These are phyloP conservation scores for Lasiosphaeria ovina DNA, from an alignment of 495 filamentous ascomycete genomes.

Conservation along the genomic window DNA sequence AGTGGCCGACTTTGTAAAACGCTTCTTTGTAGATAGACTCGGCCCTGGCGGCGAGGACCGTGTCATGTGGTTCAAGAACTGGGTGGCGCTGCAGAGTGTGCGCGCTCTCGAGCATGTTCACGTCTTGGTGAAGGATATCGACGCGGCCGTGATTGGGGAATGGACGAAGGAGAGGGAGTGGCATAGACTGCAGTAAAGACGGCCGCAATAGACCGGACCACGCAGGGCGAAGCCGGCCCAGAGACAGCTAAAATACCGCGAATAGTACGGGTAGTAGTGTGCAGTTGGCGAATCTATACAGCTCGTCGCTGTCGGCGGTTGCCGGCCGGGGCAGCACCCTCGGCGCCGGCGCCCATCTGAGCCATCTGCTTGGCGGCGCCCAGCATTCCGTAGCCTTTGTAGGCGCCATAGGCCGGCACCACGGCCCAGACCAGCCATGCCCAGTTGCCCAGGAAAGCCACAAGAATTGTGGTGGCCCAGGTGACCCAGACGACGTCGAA, in stretches of 20 bases:
- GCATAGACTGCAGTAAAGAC: constrained; percentile 25
- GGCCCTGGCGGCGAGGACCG: constrained; percentile 49
- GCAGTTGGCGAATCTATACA: constrained; percentile 18
- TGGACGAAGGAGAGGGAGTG: constrained; percentile 54
- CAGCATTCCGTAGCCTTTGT: constrained; percentile 65
- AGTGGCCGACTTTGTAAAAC: constrained; percentile 65
- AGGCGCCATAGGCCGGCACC: constrained; percentile 68
- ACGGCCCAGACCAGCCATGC: constrained; percentile 73
- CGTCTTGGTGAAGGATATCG: constrained; percentile 62
- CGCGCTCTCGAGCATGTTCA: constrained; percentile 67
- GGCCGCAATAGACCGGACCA: too few relatives aligned
- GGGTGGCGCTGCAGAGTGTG: constrained; percentile 84
- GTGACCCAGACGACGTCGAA: constrained; percentile 96
- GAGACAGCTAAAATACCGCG: background rate
- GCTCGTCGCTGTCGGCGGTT: constrained; percentile 52
- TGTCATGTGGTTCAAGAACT: constrained; percentile 94
- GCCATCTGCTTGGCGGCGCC: constrained; percentile 66
- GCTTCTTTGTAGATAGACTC: constrained; percentile 62
- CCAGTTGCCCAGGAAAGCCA: constrained; percentile 68
- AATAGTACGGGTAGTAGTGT: background rate
- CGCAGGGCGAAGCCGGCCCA: too few relatives aligned
- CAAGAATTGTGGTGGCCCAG: constrained; percentile 65
- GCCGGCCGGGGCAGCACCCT: constrained; percentile 31
- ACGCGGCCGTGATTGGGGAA: constrained; percentile 55
- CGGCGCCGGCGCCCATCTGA: constrained; percentile 39